These are phyloP conservation scores for Candida mattraensis DNA, from an alignment of 805 yeast species.

Conservation along the genomic window DNA sequence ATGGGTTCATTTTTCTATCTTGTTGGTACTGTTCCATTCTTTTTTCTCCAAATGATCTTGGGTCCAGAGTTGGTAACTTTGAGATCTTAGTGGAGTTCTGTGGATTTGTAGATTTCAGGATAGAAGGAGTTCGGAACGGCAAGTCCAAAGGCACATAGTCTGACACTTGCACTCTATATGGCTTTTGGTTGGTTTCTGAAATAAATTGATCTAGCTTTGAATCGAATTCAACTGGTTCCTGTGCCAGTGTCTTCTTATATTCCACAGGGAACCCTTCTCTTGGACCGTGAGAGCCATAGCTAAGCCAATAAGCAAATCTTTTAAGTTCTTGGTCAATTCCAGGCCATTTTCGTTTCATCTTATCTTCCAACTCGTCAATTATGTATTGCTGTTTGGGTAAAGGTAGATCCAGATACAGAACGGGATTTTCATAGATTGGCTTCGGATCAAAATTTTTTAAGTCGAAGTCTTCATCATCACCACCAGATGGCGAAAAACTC, in stretches of 20 bases:
- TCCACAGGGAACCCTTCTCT: slow-evolving; percentile 49
- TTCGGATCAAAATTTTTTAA: slow-evolving; percentile 33
- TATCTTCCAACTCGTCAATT: slow-evolving; percentile 47
- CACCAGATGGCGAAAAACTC: slow-evolving; percentile 32
- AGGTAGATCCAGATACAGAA: slow-evolving; percentile 34
- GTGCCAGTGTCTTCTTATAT: slow-evolving; percentile 2
- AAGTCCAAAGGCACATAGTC: slow-evolving; percentile 52
- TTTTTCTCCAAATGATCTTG: slow-evolving; percentile 37
- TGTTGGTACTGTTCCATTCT: slow-evolving; percentile 45
- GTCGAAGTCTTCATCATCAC: slow-evolving; percentile 34
- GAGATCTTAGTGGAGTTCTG: slow-evolving; percentile 30
- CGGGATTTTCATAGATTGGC: slow-evolving; percentile 33
- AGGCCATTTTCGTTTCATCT: slow-evolving; percentile 55
- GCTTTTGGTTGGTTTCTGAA: slow-evolving; percentile 6
- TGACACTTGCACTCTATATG: slow-evolving; percentile 6
- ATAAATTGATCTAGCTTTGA: slow-evolving; percentile 13
- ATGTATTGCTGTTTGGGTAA: slow-evolving; percentile 57
- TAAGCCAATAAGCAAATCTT: slow-evolving; percentile 56
- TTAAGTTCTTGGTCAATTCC: slow-evolving; percentile 49
- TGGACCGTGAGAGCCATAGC: slow-evolving; percentile 73
- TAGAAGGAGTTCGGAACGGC: slow-evolving; percentile 50
- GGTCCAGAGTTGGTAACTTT: slow-evolving; percentile 38
- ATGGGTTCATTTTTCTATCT: slow-evolving; percentile 56
- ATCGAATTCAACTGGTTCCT: neutral
- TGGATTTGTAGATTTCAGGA: slow-evolving; percentile 31